phyloP scores from a whole-genome alignment of 108 stramenopile species.

The Nitzschia sp. region DNA sequence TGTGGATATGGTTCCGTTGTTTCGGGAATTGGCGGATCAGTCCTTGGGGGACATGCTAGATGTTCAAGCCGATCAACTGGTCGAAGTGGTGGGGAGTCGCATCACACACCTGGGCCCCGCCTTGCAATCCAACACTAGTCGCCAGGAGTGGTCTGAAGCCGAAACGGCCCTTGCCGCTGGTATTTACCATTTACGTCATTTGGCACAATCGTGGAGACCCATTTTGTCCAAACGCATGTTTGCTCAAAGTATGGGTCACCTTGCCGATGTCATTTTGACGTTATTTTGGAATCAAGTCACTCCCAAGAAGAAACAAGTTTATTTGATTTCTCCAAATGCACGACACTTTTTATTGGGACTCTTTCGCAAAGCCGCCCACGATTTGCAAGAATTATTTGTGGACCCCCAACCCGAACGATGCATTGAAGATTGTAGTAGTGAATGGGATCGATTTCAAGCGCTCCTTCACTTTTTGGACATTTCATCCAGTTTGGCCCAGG shows the following conservation, averaged over 20 bases:
- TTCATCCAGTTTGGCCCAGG: slow-evolving; percentile 61
- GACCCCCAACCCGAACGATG: slow-evolving; percentile 14
- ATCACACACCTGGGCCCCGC: slow-evolving; percentile 52
- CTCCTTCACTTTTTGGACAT: slow-evolving; percentile 65
- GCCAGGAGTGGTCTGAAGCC: slow-evolving; percentile 84
- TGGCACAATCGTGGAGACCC: slow-evolving; percentile 69
- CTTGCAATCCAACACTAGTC: slow-evolving; percentile 65
- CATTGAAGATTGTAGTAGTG: slow-evolving; percentile 16
- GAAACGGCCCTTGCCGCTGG: slow-evolving; percentile 77
- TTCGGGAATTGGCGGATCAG: slow-evolving; percentile 75
- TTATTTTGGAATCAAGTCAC: slow-evolving; percentile 63
- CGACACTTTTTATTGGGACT: slow-evolving; percentile 63
- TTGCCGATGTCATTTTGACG: slow-evolving; percentile 66
- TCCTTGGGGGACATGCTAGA: slow-evolving; percentile 77
- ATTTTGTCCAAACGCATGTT: slow-evolving; percentile 63
- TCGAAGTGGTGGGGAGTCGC: slow-evolving; percentile 61
- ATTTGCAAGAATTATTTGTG: slow-evolving; percentile 32
- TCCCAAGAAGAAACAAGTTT: slow-evolving; percentile 10
- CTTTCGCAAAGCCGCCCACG: slow-evolving; percentile 55
- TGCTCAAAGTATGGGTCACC: slow-evolving; percentile 62
- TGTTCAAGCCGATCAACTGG: slow-evolving; percentile 62
- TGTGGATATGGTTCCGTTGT: slow-evolving; percentile 84
- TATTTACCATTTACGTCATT: slow-evolving; percentile 70
- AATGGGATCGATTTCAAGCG: slow-evolving; percentile 62
- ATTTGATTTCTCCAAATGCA: slow-evolving; percentile 56